Evolutionary conservation across 225 moss, liverwort and hornwort species (phyloP), one percentile per base, ranked within the genome.

Genomic region (Polytrichum commune): DNA sequence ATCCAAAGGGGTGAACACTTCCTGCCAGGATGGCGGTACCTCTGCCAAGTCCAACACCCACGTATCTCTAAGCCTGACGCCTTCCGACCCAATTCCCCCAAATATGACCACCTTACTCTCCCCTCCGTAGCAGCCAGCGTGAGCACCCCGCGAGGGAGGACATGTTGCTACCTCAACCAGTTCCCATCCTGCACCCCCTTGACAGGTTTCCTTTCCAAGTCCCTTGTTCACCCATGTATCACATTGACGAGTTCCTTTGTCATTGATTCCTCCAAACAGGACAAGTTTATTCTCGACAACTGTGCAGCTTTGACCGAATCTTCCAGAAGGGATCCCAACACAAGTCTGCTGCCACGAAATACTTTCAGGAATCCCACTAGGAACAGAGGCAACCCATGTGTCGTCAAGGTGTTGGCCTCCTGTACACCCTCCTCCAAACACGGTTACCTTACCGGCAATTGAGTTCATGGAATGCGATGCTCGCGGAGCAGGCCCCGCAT

Each of bases 341-440:
- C 73, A 67, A 23, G 63, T 78, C 64, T 78, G 89, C 55, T 78
- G 84, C 97, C 97, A 98, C 28, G 55, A 69, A 35, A 95, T 63
- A 25, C 90, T 83, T 66, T 86, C 73, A 19, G 82, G 71, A 5
- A 88, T 80, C 30, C 87, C 79, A 6, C 78, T 79, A 0, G 94
- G 90, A 7, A 91, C 72, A 2, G 85, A 71, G 55, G 95, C 91
- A 7, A 91, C 69, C 94, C 97, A 98, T 19, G 97, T 85, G 68
- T 98, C 97, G 73, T 93, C 91, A 70, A 98, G 84, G 63, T 98
- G 90, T 33, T 95, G 92, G 29, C 97, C 97, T 82, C 91, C 74
- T 68, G 81, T 66, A 73, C 75, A 86, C 3, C 74, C 85, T 73
- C 88, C 85, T 10, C 85, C 88, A 69, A 82, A 85, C 29, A 85